Evolutionary conservation across 2,329 filamentous ascomycete species (phyloP).

Genomic region (Nemania serpens): DNA sequence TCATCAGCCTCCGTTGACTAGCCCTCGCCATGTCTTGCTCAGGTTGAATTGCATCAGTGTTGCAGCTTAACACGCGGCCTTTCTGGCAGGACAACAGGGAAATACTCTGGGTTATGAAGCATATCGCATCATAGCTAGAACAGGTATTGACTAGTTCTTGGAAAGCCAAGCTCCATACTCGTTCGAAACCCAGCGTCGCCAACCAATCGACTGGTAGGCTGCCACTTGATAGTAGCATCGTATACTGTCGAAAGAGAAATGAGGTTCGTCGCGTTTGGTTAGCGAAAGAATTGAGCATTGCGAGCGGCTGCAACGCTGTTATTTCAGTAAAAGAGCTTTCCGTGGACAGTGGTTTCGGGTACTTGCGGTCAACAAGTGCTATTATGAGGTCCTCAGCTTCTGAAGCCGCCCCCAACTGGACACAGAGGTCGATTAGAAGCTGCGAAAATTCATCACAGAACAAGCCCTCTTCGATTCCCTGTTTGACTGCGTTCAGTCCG

Average conservation of each 20-base stretch:
- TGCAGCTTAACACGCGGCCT: conserved; percentile 7
- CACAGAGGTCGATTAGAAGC: conserved; percentile 50
- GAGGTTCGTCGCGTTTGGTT: conserved; percentile 38
- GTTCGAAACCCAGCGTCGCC: conserved; percentile 47
- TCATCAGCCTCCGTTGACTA: conserved; percentile 47
- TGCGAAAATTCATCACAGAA: conserved; percentile 48
- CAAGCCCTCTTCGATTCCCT: conserved; percentile 49
- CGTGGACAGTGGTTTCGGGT: conserved; percentile 43
- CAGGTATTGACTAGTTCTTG: conserved; percentile 42
- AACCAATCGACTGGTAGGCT: conserved; percentile 51
- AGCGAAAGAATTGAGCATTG: conserved; percentile 43
- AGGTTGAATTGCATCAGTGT: conserved; percentile 17
- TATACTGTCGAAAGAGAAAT: conserved; percentile 46
- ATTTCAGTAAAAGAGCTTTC: conserved; percentile 40
- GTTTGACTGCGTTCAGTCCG: conserved; percentile 48
- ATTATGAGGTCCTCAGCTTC: conserved; percentile 51
- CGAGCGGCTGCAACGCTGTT: conserved; percentile 39
- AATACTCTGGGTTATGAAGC: conserved; percentile 45
- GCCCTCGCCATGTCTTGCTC: conserved; percentile 33
- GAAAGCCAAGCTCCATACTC: conserved; percentile 48
- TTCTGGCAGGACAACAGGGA: conserved; percentile 39
- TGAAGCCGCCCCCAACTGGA: conserved; percentile 40
- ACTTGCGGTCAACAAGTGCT: conserved; percentile 42
- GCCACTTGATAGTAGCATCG: conserved; percentile 42
- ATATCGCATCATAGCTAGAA: conserved; percentile 42